Conservation (phyloP, 495 filamentous ascomycete species). For the Lasiosphaeriaceae sp. region DNA sequence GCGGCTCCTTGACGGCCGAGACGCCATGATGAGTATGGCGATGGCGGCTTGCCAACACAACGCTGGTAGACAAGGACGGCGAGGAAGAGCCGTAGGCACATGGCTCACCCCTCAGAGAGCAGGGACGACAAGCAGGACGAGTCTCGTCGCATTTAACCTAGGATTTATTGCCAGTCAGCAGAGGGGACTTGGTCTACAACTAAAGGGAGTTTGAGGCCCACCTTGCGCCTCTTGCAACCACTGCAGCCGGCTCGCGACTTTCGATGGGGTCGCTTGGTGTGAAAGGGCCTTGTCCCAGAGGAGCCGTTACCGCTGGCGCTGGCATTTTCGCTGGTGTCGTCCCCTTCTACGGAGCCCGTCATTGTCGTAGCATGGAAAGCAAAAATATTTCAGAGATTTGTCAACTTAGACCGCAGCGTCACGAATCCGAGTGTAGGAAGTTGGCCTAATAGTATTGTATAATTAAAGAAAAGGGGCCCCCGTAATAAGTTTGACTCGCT, state of each 20-base stretch:
- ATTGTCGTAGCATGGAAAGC: too few species aligned
- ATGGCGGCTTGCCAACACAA: background rate
- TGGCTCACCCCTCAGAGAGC: constrained; percentile 37
- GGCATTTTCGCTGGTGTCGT: too few species aligned
- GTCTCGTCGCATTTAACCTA: constrained; percentile 49
- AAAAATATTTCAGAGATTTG: too few species aligned
- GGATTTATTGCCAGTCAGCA: background rate
- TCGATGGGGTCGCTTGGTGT: constrained; percentile 48
- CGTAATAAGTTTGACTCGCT: too few species aligned
- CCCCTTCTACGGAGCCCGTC: too few species aligned
- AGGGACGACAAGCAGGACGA: constrained; percentile 43
- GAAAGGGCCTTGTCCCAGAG: constrained; percentile 28
- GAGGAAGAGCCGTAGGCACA: constrained; percentile 36
- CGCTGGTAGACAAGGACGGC: background rate
- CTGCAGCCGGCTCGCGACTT: constrained; percentile 51
- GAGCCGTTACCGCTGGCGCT: too few species aligned
- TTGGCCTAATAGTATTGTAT: too few species aligned
- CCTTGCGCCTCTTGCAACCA: constrained; percentile 42
- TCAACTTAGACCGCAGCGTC: too few species aligned
- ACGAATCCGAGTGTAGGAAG: too few species aligned
- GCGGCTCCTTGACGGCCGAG: constrained; percentile 28
- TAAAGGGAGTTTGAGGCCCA: background rate
- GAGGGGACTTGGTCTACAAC: background rate
- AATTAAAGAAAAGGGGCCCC: too few species aligned
- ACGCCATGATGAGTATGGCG: background rate